Conservation (phyloP, 495 filamentous ascomycete genomes). For the Penicillium tannophilum region DNA sequence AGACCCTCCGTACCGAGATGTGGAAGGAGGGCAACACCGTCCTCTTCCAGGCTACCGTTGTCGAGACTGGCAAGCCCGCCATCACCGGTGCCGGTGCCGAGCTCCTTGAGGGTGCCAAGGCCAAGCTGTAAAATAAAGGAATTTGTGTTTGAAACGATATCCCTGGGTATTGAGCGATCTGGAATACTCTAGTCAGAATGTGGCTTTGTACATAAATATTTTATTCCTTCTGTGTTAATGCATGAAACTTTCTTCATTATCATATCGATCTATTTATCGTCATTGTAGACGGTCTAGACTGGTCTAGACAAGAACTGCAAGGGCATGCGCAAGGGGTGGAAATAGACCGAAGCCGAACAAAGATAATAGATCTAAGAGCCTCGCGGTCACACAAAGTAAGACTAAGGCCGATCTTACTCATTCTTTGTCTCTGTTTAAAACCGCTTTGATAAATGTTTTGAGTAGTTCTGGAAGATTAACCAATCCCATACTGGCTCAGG, state of each 20-base stretch:
- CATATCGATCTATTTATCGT: neutral
- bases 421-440: neutral
- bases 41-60: conserved; percentile 90
- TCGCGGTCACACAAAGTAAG: neutral
- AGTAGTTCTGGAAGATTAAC: neutral
- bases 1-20: conserved; percentile 96
- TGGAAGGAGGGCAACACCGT: conserved; percentile 93
- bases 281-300: neutral
- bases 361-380: neutral
- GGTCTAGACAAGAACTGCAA: neutral
- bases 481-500: neutral
- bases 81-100: conserved; percentile 89
- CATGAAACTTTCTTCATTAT: conserved; percentile 2
- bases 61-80: conserved; percentile 93
- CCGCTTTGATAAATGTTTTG: neutral
- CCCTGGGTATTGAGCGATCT: conserved; percentile 19
- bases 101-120: conserved; percentile 62
- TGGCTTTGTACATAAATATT: conserved; percentile 19
- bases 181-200: conserved; percentile 20
- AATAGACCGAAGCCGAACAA: neutral
- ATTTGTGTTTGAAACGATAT: conserved; percentile 28
- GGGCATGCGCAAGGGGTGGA: conserved; percentile 4
- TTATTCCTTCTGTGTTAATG: conserved; percentile 1
- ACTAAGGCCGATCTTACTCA: neutral
- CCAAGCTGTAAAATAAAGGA: conserved; percentile 58